Conservation (phyloP, 768 basidiomycete species). For the Panaeolus cyanescens region DNA sequence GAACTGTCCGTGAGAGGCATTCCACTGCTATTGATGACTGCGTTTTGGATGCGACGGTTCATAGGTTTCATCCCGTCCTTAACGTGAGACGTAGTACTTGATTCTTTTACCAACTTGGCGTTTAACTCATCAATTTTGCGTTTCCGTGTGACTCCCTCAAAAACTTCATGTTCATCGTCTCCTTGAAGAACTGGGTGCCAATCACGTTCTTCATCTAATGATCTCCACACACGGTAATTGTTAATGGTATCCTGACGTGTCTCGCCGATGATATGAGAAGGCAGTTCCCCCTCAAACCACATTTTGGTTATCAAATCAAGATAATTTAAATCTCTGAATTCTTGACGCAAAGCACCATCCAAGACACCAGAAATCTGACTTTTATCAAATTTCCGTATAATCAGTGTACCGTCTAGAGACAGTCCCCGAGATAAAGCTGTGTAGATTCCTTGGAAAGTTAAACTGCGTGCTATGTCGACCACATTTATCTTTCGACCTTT, state of each 20-base stretch:
- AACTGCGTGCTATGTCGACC: not conserved
- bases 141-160: too few species aligned
- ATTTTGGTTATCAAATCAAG: not conserved
- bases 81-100: too few species aligned
- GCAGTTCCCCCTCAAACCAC: not conserved
- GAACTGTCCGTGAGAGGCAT: too few species aligned
- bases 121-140: too few species aligned
- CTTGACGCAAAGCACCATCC: not conserved
- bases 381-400: not conserved
- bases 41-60: too few species aligned
- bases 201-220: not conserved
- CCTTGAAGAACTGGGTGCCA: not conserved
- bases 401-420: not conserved
- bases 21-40: too few species aligned
- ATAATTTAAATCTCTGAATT: not conserved
- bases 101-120: too few species aligned
- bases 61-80: too few species aligned
- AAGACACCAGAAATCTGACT: not conserved
- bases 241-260: not conserved
- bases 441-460: not conserved
- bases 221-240: not conserved
- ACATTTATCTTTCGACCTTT: conserved; percentile 15
- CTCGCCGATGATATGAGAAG: not conserved
- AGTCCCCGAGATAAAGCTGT: not conserved
- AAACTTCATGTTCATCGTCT: not conserved